These are phyloP conservation scores for Volvox reticuliferus DNA, from an alignment of 139 green algal species.

Conservation along the genomic window DNA sequence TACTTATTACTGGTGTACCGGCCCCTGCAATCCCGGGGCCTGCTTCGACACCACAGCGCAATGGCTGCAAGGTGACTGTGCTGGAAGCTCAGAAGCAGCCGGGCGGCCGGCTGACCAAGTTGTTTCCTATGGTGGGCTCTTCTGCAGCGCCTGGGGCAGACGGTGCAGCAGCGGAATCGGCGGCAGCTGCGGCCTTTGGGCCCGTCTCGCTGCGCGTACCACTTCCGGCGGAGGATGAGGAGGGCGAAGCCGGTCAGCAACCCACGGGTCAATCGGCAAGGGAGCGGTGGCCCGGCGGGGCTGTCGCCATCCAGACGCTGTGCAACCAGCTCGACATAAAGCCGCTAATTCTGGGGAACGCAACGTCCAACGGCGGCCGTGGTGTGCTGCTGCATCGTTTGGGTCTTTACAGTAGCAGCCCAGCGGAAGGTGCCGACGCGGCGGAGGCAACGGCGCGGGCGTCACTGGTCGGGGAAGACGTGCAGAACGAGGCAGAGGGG, in stretches of 20 bases:
- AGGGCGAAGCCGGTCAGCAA: neutral
- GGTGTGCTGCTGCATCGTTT: neutral
- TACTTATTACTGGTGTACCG: too few species aligned
- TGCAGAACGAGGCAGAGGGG: constrained; percentile 66
- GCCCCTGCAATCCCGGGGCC: too few species aligned
- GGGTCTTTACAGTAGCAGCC: neutral
- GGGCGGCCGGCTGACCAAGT: constrained; percentile 89
- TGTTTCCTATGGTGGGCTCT: constrained; percentile 80
- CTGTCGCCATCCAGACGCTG: neutral
- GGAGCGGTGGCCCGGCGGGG: neutral
- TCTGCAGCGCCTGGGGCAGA: neutral
- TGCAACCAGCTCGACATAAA: constrained; percentile 21
- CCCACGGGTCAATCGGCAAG: neutral
- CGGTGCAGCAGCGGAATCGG: neutral
- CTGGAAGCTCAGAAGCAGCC: constrained; percentile 87
- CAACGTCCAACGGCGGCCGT: neutral
- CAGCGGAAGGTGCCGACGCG: neutral
- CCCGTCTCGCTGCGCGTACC: neutral
- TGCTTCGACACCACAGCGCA: constrained; percentile 47
- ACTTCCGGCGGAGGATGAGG: neutral
- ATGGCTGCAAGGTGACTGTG: constrained; percentile 76
- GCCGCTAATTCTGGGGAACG: neutral
- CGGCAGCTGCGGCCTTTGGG: neutral
- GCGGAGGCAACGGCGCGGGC: neutral
- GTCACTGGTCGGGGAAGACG: neutral